These are phyloP conservation scores for Guyanaporus albipodus DNA, from an alignment of 768 basidiomycete genomes.

Conservation along the genomic window DNA sequence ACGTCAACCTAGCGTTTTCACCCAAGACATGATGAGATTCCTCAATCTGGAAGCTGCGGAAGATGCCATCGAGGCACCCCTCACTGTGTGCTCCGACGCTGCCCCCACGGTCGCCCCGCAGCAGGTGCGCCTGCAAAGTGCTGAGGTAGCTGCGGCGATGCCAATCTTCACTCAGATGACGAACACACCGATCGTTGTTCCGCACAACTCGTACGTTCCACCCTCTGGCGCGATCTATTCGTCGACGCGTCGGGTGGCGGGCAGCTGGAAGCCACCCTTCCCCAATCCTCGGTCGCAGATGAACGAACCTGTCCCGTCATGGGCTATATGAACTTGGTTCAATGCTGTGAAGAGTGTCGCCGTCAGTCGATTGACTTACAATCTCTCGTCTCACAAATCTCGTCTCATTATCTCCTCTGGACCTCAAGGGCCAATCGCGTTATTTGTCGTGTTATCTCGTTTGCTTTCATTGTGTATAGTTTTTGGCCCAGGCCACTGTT, in stretches of 20 bases:
- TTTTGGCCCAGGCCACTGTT: slow-evolving; percentile 10
- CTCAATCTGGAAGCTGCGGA: slow-evolving; percentile 35
- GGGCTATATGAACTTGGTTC: slow-evolving; percentile 18
- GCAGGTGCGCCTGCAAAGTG: slow-evolving; percentile 18
- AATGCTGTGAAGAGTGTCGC: no score
- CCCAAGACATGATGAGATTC: slow-evolving; percentile 35
- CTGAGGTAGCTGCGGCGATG: slow-evolving; percentile 17
- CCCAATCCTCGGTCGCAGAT: slow-evolving; percentile 18
- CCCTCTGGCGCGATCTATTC: slow-evolving; percentile 51
- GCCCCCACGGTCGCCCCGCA: slow-evolving; percentile 18
- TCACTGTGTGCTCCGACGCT: not conserved
- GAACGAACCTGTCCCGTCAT: slow-evolving; percentile 31
- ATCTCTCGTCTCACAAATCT: slow-evolving; percentile 3
- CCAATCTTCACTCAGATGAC: slow-evolving; percentile 30
- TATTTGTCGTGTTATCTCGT: slow-evolving; percentile 11
- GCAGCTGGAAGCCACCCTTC: slow-evolving; percentile 41
- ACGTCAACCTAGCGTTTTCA: slow-evolving; percentile 20
- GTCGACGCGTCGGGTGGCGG: slow-evolving; percentile 51
- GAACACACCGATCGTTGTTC: slow-evolving; percentile 6
- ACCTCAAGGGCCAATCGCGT: slow-evolving; percentile 3
- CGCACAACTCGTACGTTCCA: slow-evolving; percentile 40
- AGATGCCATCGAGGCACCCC: slow-evolving; percentile 4
- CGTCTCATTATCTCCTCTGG: not conserved
- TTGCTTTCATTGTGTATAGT: slow-evolving; percentile 26
- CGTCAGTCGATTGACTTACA: slow-evolving; percentile 7